Percentiles rank a stretch among this genome's conserved stretches.
Evolutionary conservation across 208 protist species (phyloP).

Genomic region (Crithidia bombi): DNA sequence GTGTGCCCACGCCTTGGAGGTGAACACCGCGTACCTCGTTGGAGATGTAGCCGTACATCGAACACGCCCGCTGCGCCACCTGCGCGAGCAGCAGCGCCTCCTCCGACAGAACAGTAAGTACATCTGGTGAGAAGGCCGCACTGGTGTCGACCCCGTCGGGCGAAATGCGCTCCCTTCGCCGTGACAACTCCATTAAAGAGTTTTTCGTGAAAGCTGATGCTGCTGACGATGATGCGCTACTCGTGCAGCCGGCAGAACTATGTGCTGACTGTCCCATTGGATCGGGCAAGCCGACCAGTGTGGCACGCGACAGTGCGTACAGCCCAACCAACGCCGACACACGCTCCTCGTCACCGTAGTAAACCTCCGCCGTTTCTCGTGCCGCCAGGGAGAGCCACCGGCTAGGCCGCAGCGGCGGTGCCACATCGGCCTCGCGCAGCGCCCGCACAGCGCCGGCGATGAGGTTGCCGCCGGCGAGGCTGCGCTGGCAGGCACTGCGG

Average conservation of each 20-base stretch:
- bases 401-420: constrained; percentile 43
- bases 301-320: constrained; percentile 22
- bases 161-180: not conserved
- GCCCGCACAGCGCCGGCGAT: constrained; percentile 64
- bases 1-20: constrained; percentile 50
- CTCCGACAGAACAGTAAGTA: constrained; percentile 30
- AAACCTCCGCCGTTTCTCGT: constrained; percentile 40
- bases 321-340: constrained; percentile 26
- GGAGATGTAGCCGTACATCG: constrained; percentile 68
- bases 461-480: constrained; percentile 68
- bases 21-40: constrained; percentile 78
- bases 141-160: not conserved
- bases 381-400: constrained; percentile 74
- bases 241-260: too few relatives aligned
- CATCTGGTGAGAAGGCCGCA: constrained; percentile 3
- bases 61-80: constrained; percentile 47
- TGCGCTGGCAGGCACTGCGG: constrained; percentile 55
- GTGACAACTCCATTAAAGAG: constrained; percentile 5
- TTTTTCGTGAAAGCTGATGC: not conserved
- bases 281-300: constrained; percentile 22
- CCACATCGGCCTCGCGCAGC: constrained; percentile 44
- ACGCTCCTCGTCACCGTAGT: constrained; percentile 37
- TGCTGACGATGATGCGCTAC: too few relatives aligned
- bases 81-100: constrained; percentile 51
- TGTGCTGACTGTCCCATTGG: not conserved